Conservation (phyloP, 345 rosid genomes). For the Microcos paniculata region DNA sequence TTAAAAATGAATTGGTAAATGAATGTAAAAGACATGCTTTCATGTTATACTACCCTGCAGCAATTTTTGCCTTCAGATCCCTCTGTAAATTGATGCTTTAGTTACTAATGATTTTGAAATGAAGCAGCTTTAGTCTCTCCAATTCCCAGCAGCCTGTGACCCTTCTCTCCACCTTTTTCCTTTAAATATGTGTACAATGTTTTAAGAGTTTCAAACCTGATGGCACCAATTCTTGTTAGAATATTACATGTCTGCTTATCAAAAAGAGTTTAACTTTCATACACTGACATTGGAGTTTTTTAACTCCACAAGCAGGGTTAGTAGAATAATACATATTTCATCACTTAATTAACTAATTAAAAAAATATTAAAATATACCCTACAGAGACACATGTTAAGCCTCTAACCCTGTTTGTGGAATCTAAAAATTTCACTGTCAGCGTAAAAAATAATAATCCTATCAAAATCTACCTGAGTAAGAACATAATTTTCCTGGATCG, state of each 20-base stretch:
- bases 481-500: no score
- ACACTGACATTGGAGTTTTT: no score
- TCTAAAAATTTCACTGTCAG: no score
- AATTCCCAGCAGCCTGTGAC: neutral
- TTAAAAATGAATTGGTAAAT: slow-evolving; percentile 5
- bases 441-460: no score
- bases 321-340: no score
- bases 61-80: neutral
- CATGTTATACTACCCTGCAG: neutral
- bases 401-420: no score
- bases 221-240: neutral
- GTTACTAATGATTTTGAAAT: neutral
- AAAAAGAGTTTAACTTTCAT: no score
- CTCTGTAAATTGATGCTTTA: neutral
- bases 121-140: neutral
- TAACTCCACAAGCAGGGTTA: no score
- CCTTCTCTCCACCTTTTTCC: neutral
- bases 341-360: no score
- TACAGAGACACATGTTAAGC: no score
- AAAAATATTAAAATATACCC: no score
- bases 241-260: neutral
- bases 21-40: neutral
- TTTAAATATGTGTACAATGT: neutral
- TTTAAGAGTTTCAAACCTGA: neutral
- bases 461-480: neutral